Evolutionary conservation across 2,329 filamentous ascomycete species (phyloP).

Genomic region (Acrocalymma vagum): DNA sequence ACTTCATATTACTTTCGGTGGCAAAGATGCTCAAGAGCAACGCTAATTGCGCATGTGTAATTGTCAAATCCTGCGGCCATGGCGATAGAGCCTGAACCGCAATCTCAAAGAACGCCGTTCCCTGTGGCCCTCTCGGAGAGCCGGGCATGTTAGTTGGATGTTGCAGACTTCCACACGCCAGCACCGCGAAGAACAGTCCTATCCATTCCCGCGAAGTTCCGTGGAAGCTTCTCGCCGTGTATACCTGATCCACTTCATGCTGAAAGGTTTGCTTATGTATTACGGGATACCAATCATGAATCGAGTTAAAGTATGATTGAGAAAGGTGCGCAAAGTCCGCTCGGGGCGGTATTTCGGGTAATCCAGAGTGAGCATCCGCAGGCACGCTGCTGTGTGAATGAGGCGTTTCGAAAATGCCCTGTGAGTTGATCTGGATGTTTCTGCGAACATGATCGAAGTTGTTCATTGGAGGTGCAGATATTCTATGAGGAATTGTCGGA

Average conservation of each 20-base stretch:
- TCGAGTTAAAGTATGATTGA: conserved; percentile 75
- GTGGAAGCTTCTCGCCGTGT: conserved; percentile 69
- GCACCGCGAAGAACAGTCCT: conserved; percentile 81
- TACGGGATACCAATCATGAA: conserved; percentile 84
- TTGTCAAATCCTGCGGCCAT: conserved; percentile 79
- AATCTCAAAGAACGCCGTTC: conserved; percentile 74
- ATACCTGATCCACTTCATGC: conserved; percentile 78
- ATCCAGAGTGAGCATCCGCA: conserved; percentile 52
- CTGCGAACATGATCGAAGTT: conserved; percentile 76
- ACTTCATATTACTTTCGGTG: conserved; percentile 85
- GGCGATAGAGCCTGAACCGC: conserved; percentile 77
- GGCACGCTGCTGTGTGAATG: conserved; percentile 63
- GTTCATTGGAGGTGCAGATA: conserved; percentile 67
- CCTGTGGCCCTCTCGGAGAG: conserved; percentile 62
- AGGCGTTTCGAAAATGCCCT: conserved; percentile 82
- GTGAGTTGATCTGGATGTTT: conserved; percentile 77
- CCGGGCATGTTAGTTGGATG: conserved; percentile 64
- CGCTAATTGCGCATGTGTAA: conserved; percentile 78
- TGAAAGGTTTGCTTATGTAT: conserved; percentile 88
- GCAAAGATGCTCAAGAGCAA: conserved; percentile 81
- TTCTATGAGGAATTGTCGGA: conserved; percentile 50
- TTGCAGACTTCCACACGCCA: conserved; percentile 85
- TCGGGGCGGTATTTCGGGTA: conserved; percentile 75
- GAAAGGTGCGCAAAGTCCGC: conserved; percentile 76
- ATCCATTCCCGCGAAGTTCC: conserved; percentile 74